Evolutionary conservation across 2,329 filamentous ascomycete species (phyloP).

Genomic region (Metarhizium robertsii): DNA sequence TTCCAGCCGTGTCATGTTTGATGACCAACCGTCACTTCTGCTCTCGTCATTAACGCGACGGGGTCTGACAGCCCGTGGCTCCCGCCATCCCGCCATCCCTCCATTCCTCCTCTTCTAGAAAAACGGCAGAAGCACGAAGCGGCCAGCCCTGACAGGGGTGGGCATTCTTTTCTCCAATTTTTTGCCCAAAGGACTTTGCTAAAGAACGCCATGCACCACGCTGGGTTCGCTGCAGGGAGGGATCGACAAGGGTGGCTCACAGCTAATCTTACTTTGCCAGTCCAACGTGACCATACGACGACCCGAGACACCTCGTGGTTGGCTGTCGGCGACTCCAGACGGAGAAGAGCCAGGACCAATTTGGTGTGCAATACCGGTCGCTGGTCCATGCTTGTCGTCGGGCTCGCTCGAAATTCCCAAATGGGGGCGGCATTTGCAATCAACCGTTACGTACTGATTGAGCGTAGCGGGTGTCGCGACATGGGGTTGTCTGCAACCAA

Average conservation of each 20-base stretch:
- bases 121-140: conserved; percentile 17
- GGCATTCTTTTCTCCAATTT: not conserved
- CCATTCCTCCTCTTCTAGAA: conserved; percentile 17
- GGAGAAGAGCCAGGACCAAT: conserved; percentile 1
- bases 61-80: not conserved
- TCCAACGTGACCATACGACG: conserved; percentile 9
- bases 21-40: not conserved
- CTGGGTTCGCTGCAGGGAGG: conserved; percentile 1
- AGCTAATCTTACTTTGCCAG: conserved; percentile 2
- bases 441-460: not conserved
- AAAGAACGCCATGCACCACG: not conserved
- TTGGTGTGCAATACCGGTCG: not conserved
- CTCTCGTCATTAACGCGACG: not conserved
- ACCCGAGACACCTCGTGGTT: conserved; percentile 8
- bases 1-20: not conserved
- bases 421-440: not conserved
- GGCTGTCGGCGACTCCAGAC: conserved; percentile 10
- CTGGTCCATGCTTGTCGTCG: not conserved
- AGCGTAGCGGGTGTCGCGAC: conserved; percentile 5
- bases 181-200: not conserved
- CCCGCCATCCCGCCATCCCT: not conserved
- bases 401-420: not conserved
- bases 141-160: not conserved
- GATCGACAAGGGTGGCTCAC: conserved; percentile 1
- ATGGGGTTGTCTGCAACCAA: conserved; percentile 6